Evolutionary conservation across 2,329 filamentous ascomycete genomes (phyloP), one percentile per base, ranked within the genome.

Genomic region (Cladorrhinum sp.): DNA sequence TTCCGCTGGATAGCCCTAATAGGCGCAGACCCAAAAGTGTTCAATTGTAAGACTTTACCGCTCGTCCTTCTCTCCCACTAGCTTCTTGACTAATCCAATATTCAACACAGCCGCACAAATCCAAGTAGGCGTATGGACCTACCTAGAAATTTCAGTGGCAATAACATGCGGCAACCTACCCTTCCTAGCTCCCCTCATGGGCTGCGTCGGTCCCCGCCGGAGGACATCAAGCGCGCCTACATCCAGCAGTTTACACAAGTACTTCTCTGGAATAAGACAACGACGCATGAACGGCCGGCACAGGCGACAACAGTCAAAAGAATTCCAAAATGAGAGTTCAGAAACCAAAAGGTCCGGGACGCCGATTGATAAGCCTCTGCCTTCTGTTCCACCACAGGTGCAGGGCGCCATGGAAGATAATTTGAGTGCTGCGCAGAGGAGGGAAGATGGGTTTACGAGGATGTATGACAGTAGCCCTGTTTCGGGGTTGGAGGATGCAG

Each of bases 91-190:
- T 10, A 36, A 36, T 12, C 12, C 32, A 7, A 9, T 24, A 20
- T 3, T 24, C 9, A 25, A 2, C 22, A 7, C 50, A 57, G 57
- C 55, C 7, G 38, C 49, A 50, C 45, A 58, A 16, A 54, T 65
- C 24, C 41, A 63, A 24, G 57, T 61, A 12, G 50, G 55, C 12
- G 53, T 65, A 9, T 65, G 63, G 63, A 65, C 63, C 3, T 65
- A 61, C 18, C 49, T 63, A 24, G 63, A 65, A 16, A 55, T 65
- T 12, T 63, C 63, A 3, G 57, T 61, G 18, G 63, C 58, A 16
- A 63, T 65, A 25, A 63, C 63, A 6, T 65, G 63, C 52, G 63
- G 58, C 10, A 65, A 63, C 22, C 58, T 65, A 3, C 63, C 63
- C 2, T 59, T 65, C 22, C 53, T 65, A 13, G 58, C 61, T 0